A percentile compares a stretch with the other conserved stretches of the same genome.
phyloP scores from a whole-genome alignment of 495 filamentous ascomycete genomes.

The Penicillium paxilli region DNA sequence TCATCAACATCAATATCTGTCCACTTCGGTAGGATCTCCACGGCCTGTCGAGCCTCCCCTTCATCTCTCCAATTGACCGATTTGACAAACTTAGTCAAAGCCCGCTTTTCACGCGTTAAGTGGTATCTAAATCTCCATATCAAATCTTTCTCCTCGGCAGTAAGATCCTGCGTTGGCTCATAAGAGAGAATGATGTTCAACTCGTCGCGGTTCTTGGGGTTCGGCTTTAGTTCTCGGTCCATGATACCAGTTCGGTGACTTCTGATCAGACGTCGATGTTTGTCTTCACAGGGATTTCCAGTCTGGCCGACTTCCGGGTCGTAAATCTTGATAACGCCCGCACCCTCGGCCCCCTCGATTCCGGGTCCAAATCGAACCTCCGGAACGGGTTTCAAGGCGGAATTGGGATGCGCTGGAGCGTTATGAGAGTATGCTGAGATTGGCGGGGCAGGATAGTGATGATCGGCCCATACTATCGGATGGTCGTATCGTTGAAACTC shows the following conservation, averaged over 20 bases:
- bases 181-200: slow-evolving; percentile 89
- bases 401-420: slow-evolving; percentile 61
- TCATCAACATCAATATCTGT: slow-evolving; percentile 97
- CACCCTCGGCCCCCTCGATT: slow-evolving; percentile 61
- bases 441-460: slow-evolving; percentile 84
- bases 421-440: slow-evolving; percentile 69
- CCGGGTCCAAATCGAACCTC: slow-evolving; percentile 83
- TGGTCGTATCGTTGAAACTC: slow-evolving; percentile 96
- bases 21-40: slow-evolving; percentile 89
- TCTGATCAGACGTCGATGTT: slow-evolving; percentile 87
- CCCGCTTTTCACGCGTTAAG: slow-evolving; percentile 86
- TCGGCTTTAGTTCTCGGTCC: slow-evolving; percentile 92
- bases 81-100: slow-evolving; percentile 96
- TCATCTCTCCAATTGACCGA: slow-evolving; percentile 90
- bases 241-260: slow-evolving; percentile 90
- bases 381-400: slow-evolving; percentile 72
- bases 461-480: slow-evolving; percentile 90
- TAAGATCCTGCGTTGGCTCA: slow-evolving; percentile 85
- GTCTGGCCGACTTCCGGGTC: slow-evolving; percentile 86
- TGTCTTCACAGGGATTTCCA: slow-evolving; percentile 94
- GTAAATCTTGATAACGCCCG: slow-evolving; percentile 75
- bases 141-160: slow-evolving; percentile 87
- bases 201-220: slow-evolving; percentile 94
- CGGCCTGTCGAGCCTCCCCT: slow-evolving; percentile 84
- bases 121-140: slow-evolving; percentile 97